These are phyloP conservation scores for Penstemon davidsonii DNA, from an alignment of 257 asterid species.

Conservation along the genomic window DNA sequence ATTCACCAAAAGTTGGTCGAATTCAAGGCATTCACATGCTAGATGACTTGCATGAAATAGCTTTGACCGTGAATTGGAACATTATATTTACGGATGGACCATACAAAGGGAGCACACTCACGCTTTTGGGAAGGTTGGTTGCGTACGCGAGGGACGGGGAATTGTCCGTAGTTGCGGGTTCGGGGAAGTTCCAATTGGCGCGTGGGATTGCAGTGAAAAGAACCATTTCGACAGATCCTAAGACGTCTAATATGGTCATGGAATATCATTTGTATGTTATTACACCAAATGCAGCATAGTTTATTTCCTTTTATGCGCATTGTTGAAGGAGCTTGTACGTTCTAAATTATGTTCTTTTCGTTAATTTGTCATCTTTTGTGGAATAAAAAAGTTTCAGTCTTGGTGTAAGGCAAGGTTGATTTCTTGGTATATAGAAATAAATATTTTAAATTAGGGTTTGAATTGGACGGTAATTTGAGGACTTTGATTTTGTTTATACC, in stretches of 20 bases:
- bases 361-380: no score
- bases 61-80: slow-evolving; percentile 36
- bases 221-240: slow-evolving; percentile 27
- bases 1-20: slow-evolving; percentile 38
- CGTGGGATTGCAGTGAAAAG: slow-evolving; percentile 42
- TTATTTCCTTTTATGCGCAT: not conserved
- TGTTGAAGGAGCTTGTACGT: no score
- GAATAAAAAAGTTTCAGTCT: no score
- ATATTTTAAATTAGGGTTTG: no score
- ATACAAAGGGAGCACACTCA: slow-evolving; percentile 42
- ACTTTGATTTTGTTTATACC: no score
- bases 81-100: slow-evolving; percentile 26
- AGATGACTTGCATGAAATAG: slow-evolving; percentile 28
- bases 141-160: slow-evolving; percentile 33
- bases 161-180: slow-evolving; percentile 48
- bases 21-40: slow-evolving; percentile 41
- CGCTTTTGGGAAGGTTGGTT: slow-evolving; percentile 35
- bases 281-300: slow-evolving; percentile 4
- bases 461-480: no score
- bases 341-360: no score
- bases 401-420: no score
- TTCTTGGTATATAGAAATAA: no score
- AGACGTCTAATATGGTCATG: slow-evolving; percentile 31
- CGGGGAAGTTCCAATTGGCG: slow-evolving; percentile 46
- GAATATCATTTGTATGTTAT: slow-evolving; percentile 31